These are phyloP conservation scores for Castanea sativa DNA, from an alignment of 306 rosid species.

Conservation along the genomic window DNA sequence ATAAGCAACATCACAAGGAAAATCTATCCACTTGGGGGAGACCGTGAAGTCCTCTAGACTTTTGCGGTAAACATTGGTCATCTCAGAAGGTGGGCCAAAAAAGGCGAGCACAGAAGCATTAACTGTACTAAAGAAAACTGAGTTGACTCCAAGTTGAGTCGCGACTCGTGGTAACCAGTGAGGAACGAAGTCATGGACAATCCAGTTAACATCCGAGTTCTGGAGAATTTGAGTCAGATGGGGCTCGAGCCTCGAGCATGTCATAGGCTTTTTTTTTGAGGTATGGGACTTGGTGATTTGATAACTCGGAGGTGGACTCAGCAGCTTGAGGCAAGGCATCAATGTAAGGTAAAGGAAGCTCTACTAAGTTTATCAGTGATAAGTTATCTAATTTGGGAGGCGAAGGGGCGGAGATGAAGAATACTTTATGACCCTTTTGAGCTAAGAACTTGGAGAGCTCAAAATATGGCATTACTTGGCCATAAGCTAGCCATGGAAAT, in stretches of 20 bases:
- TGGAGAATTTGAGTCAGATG: too few relatives aligned
- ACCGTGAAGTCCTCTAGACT: too few relatives aligned
- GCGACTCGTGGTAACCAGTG: conserved; percentile 11
- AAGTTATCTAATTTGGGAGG: not conserved
- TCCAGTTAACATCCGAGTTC: conserved; percentile 8
- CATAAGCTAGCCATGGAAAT: conserved; percentile 33
- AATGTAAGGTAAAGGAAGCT: conserved; percentile 19
- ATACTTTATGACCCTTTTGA: conserved; percentile 27
- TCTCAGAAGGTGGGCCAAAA: too few relatives aligned
- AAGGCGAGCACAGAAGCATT: too few relatives aligned
- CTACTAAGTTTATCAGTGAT: conserved; percentile 2
- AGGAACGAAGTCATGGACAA: conserved; percentile 10
- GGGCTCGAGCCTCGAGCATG: conserved; percentile 16
- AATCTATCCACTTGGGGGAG: conserved; percentile 3
- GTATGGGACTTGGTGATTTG: conserved; percentile 15
- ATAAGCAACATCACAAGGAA: not conserved
- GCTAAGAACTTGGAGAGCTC: conserved; percentile 26
- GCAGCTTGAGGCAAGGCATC: conserved; percentile 5
- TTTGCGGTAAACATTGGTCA: too few relatives aligned
- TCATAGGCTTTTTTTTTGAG: not conserved
- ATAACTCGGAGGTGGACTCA: conserved; percentile 29
- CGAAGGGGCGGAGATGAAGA: conserved; percentile 28
- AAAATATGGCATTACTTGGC: conserved; percentile 25
- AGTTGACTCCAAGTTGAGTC: not conserved
- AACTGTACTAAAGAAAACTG: too few relatives aligned